Evolutionary conservation across 2,329 filamentous ascomycete genomes (phyloP).

Genomic region (Fusarium chlamydosporum): DNA sequence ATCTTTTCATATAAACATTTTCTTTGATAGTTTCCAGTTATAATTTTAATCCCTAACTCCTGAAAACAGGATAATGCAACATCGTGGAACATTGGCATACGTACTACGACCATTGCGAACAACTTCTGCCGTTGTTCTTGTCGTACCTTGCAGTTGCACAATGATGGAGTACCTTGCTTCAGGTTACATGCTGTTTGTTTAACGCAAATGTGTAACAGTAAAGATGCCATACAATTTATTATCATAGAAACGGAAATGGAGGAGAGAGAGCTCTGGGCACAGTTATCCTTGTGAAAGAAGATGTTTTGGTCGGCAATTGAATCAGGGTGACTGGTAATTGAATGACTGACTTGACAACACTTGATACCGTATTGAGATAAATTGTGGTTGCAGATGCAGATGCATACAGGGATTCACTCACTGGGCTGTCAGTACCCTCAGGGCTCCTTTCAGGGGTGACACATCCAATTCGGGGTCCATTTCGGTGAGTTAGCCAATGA

Average conservation of each 20-base stretch:
- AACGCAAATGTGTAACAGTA: neutral
- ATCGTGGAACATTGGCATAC: neutral
- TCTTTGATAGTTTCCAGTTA: no score
- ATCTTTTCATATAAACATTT: no score
- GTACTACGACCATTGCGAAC: no score
- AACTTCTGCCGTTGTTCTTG: neutral
- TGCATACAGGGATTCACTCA: conserved; percentile 25
- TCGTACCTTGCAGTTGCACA: neutral
- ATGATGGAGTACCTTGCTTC: neutral
- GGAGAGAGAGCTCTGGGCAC: no score
- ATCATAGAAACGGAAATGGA: neutral
- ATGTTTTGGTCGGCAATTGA: conserved; percentile 19
- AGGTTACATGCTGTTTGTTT: neutral
- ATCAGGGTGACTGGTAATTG: conserved; percentile 15
- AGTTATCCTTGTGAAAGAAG: neutral
- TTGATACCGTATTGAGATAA: conserved; percentile 9
- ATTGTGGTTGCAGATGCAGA: conserved; percentile 16
- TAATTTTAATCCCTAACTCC: no score
- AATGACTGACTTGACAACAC: conserved; percentile 9
- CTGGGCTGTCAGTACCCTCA: conserved; percentile 7
- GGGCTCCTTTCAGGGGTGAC: conserved; percentile 2
- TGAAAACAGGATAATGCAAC: no score
- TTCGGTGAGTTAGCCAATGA: conserved; percentile 28
- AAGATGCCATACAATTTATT: no score
- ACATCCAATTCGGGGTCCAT: conserved; percentile 32